These are phyloP conservation scores for Kurtzmaniella natalensis DNA, from an alignment of 1,139 yeast genomes.

Conservation along the genomic window DNA sequence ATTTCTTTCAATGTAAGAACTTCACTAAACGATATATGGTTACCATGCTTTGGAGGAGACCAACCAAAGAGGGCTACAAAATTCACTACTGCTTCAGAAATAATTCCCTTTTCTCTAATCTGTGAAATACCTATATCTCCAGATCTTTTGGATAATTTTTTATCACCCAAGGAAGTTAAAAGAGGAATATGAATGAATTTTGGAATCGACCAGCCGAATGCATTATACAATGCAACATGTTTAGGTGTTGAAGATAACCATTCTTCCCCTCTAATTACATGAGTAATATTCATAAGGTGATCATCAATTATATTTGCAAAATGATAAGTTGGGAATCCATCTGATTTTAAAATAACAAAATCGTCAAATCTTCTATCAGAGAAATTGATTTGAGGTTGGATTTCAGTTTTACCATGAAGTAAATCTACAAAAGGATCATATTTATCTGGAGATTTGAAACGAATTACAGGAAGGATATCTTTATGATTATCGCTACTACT, in stretches of 20 bases:
- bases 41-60: slow-evolving; percentile 65
- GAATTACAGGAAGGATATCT: slow-evolving; percentile 38
- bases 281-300: slow-evolving; percentile 86
- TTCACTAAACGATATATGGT: slow-evolving; percentile 55
- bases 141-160: slow-evolving; percentile 80
- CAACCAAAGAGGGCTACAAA: slow-evolving; percentile 92
- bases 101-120: slow-evolving; percentile 55
- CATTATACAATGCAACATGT: slow-evolving; percentile 79
- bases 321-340: slow-evolving; percentile 93
- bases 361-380: slow-evolving; percentile 81
- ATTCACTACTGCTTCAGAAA: slow-evolving; percentile 85
- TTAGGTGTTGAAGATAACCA: slow-evolving; percentile 97
- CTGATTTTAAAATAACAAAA: slow-evolving; percentile 83
- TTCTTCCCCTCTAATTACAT: slow-evolving; percentile 95
- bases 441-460: slow-evolving; percentile 64
- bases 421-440: slow-evolving; percentile 70
- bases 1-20: slow-evolving; percentile 54
- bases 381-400: slow-evolving; percentile 75
- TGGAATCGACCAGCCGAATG: slow-evolving; percentile 87
- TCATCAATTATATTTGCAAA: slow-evolving; percentile 96
- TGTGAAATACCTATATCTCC: slow-evolving; percentile 73
- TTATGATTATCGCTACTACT: slow-evolving; percentile 16
- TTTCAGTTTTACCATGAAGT: slow-evolving; percentile 68
- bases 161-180: slow-evolving; percentile 68
- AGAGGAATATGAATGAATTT: slow-evolving; percentile 84